Evolutionary conservation across 306 rosid genomes (phyloP), one percentile per base, ranked within the genome.

Genomic region (Adenanthera pavonina): DNA sequence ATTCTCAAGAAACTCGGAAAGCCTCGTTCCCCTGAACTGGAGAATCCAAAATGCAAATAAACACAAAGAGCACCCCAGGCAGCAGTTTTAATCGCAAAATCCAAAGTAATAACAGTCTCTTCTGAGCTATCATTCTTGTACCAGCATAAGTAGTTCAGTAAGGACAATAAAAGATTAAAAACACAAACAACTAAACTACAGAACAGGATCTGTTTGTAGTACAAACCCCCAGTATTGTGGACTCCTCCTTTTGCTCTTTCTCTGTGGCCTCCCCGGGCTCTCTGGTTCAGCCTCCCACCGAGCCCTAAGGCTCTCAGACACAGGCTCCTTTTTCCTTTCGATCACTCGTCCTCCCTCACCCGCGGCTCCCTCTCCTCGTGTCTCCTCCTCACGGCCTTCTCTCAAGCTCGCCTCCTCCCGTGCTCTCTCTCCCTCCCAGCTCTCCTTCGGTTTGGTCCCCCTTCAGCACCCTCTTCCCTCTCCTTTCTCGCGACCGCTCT

Each of bases 61-160:
- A 86, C 83, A 79, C 72, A 84, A 72, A 89, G 62, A 11, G 59
- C 76, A 69, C 75, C 88, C 97, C 93, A 91, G 52, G 85, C 61
- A 52, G 85, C 80, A 51, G 88, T 62, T 81, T 82, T 85, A 36
- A 88, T 43, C 12, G 78, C 89, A 69, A 85, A 86, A 87, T 91
- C 91, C 80, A 74, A 81, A 80, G 84, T 49, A 44, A 86, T 69
- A 72, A 83, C 86, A 74, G 81, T 52, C 25, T 68, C 78, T 54
- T 87, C 85, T 41, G 84, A 84, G 85, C 89, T 82, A 56, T 49
- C 85, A 70, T 74, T 75, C 79, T 59, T 69, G 62, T 81, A 78
- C 88, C 88, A 91, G 41, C 57, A 83, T 51, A 87, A 92, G 87
- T 84, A 89, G 80, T 60, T 75, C 61, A 89, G 19, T n/a, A 82